These are phyloP conservation scores for Firmiana major DNA, from an alignment of 345 rosid genomes.

Conservation along the genomic window DNA sequence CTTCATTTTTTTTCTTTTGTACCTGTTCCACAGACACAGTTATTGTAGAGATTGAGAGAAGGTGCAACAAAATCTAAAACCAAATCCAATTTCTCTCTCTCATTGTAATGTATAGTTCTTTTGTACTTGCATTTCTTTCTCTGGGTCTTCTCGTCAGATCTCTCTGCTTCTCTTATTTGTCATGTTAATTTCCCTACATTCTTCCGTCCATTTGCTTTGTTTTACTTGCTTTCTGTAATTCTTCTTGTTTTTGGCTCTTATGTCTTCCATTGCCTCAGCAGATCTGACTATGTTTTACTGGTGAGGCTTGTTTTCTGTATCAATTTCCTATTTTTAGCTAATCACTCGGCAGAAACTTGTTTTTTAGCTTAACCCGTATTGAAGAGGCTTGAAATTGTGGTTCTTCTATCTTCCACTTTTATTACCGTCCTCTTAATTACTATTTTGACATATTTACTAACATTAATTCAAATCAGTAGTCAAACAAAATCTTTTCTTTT, in stretches of 20 bases:
- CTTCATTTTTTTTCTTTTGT: background rate
- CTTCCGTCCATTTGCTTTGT: background rate
- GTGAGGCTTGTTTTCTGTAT: constrained; percentile 2
- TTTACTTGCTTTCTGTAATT: background rate
- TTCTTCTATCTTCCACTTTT: constrained; percentile 8
- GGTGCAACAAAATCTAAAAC: background rate
- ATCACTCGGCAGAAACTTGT: background rate
- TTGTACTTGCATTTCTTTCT: background rate
- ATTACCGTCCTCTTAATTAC: background rate
- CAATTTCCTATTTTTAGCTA: constrained; percentile 1
- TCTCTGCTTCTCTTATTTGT: background rate
- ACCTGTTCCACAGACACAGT: background rate
- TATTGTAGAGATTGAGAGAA: background rate
- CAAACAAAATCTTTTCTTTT: background rate
- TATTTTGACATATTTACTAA: background rate
- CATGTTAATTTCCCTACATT: background rate
- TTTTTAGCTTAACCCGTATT: background rate
- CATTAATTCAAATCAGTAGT: background rate
- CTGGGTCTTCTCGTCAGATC: background rate
- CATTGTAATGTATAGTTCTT: background rate
- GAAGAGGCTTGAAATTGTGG: background rate
- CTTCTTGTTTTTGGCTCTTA: background rate
- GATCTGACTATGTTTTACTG: background rate
- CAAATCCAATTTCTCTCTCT: too few species aligned
- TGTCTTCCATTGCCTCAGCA: background rate